Conservation (phyloP, 2,329 filamentous ascomycete genomes). For the Dactylellina haptotyla region DNA sequence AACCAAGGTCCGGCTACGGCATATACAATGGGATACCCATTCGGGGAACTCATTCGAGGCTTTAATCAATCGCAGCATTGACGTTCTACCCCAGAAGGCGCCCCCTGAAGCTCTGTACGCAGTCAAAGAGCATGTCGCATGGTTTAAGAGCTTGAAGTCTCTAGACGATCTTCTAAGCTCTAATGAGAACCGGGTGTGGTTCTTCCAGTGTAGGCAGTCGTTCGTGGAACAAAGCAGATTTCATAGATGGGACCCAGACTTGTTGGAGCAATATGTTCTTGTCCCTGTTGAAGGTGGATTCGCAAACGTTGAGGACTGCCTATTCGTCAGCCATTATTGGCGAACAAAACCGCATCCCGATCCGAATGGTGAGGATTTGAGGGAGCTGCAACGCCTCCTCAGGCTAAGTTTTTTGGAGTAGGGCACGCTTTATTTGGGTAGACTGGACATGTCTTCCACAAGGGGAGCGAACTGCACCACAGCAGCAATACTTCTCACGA, state of each 20-base stretch:
- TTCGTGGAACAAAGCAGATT: background rate
- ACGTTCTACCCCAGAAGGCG: no score
- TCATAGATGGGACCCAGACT: background rate
- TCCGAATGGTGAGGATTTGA: background rate
- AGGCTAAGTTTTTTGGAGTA: background rate
- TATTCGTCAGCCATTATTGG: background rate
- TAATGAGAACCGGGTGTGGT: background rate
- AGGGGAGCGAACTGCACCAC: background rate
- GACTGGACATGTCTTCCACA: background rate
- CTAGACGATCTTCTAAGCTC: background rate
- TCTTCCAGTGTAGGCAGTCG: background rate
- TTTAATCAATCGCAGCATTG: no score
- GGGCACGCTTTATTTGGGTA: background rate
- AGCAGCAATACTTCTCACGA: background rate
- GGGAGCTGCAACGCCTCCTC: background rate
- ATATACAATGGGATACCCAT: no score
- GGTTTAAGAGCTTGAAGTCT: no score
- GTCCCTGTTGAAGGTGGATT: background rate
- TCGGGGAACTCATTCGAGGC: no score
- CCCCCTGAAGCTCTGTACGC: no score
- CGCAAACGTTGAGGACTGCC: background rate
- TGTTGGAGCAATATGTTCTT: background rate
- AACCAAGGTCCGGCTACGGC: no score
- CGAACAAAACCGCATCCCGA: background rate
- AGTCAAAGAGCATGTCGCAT: no score